Evolutionary conservation across 1,284 basidiomycete species (phyloP), one percentile per base, ranked within the genome.

Genomic region (Neotropicomus parvogracilis): DNA sequence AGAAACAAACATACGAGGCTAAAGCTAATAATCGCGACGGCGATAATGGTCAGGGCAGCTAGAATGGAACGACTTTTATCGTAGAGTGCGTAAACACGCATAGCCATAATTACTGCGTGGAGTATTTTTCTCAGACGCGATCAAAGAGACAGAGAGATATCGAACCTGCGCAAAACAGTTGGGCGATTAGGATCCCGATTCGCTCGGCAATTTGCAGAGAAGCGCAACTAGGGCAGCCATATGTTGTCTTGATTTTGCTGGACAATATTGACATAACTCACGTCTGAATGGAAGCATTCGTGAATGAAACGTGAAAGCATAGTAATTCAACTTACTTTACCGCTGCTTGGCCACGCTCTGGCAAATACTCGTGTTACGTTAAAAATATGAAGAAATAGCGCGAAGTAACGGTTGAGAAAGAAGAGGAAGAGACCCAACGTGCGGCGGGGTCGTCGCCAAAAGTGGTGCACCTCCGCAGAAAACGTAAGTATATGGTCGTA

Each of bases 401-500:
- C 53, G 1, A 65, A 31, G 44, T 76, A 76, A n/a, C 75, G 71
- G 39, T 66, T 68, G 13, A 63, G 16, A 37, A 70, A 66, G 59
- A 74, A 75, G 5, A 73, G 54, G 5, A 56, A 24, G 12, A 60
- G 59, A 4, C 52, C 57, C 59, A 64, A 68, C 17, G 59, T 62
- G 28, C 62, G 42, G 6, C 46, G 41, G n/a, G 54, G 47, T 2
- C 57, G 44, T 10, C 43, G 51, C 73, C 74, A 75, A 55, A 71
- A 73, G 16, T 63, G 58, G 14, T 62, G 59, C 26, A 70, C 47
- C 51, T 76, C 74, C 11, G 49, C 46, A 2, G 60, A 43, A 13
- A 74, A 42, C 1, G 72, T 76, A 28, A 74, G 55, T 7, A 60
- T 10, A 46, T 71, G 72, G 51, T 76, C 74, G 39, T 75, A 74